These are phyloP conservation scores for Aspergillus ostianus DNA, from an alignment of 495 filamentous ascomycete species.

Conservation along the genomic window DNA sequence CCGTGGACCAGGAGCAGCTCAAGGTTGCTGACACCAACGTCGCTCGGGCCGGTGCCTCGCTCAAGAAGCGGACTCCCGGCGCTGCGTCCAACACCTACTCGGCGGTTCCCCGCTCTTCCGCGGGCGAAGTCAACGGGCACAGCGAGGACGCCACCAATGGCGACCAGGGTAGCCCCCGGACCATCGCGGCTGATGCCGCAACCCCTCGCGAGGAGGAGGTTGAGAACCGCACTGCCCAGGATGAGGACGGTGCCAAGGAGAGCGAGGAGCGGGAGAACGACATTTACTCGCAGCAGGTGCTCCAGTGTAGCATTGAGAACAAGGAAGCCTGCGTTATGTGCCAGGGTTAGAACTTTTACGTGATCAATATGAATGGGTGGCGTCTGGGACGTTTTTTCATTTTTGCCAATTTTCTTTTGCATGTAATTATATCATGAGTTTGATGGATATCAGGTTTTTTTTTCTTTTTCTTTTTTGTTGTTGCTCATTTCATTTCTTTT, in stretches of 20 bases:
- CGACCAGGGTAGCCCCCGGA: slow-evolving; percentile 66
- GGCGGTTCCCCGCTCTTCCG: slow-evolving; percentile 58
- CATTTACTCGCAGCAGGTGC: slow-evolving; percentile 88
- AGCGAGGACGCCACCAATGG: slow-evolving; percentile 45
- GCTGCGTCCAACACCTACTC: slow-evolving; percentile 48
- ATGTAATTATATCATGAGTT: slow-evolving; percentile 44
- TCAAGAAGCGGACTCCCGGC: slow-evolving; percentile 66
- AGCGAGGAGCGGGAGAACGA: slow-evolving; percentile 72
- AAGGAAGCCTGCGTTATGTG: slow-evolving; percentile 88
- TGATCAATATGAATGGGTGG: slow-evolving; percentile 7
- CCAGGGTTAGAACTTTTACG: slow-evolving; percentile 57
- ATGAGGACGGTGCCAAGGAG: slow-evolving; percentile 63
- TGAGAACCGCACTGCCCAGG: slow-evolving; percentile 14
- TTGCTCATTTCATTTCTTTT: neutral
- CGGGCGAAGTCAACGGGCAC: slow-evolving; percentile 19
- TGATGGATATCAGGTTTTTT: slow-evolving; percentile 31
- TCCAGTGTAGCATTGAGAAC: slow-evolving; percentile 94
- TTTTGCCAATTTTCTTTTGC: slow-evolving; percentile 21
- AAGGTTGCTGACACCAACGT: slow-evolving; percentile 84
- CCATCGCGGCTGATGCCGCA: slow-evolving; percentile 59
- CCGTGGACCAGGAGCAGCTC: slow-evolving; percentile 94
- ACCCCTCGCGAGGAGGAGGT: slow-evolving; percentile 24
- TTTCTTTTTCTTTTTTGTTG: slow-evolving; percentile 10
- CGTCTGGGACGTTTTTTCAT: slow-evolving; percentile 12
- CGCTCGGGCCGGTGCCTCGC: slow-evolving; percentile 53